Evolutionary conservation across 108 stramenopile genomes (phyloP).

Genomic region (Nannochloropsis gaditana): DNA sequence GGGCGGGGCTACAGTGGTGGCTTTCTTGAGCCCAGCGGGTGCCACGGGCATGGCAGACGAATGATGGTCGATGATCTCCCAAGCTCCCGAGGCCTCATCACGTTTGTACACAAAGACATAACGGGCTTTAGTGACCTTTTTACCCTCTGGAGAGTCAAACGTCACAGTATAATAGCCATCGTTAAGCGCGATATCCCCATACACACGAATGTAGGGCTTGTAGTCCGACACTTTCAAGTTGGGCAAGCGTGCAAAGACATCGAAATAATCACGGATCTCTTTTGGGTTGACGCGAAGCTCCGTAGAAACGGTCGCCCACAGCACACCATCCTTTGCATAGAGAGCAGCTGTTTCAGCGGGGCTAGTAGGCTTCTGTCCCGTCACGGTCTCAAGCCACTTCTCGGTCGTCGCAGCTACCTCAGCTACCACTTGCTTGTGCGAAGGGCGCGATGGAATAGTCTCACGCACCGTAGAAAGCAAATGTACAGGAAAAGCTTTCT

Average conservation of each 20-base stretch:
- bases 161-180: background rate
- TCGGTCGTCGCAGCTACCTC: conserved; percentile 29
- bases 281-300: conserved; percentile 32
- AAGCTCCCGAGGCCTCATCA: background rate
- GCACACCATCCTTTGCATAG: conserved; percentile 22
- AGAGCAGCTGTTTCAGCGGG: conserved; percentile 33
- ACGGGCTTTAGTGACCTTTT: conserved; percentile 19
- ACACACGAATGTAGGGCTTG: conserved; percentile 19
- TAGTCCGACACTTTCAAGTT: background rate
- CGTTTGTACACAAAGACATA: conserved; percentile 6
- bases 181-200: background rate
- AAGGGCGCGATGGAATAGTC: background rate
- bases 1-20: conserved; percentile 2
- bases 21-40: background rate
- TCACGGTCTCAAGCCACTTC: conserved; percentile 31
- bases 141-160: background rate
- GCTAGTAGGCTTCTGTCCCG: conserved; percentile 18
- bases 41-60: background rate
- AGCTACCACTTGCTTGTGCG: background rate
- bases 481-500: background rate
- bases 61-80: conserved; percentile 15
- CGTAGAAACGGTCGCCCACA: conserved; percentile 35
- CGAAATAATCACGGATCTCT: conserved; percentile 33
- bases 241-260: background rate
- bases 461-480: background rate